Conservation (phyloP, 2,329 filamentous ascomycete species). For the Fusarium sp. region DNA sequence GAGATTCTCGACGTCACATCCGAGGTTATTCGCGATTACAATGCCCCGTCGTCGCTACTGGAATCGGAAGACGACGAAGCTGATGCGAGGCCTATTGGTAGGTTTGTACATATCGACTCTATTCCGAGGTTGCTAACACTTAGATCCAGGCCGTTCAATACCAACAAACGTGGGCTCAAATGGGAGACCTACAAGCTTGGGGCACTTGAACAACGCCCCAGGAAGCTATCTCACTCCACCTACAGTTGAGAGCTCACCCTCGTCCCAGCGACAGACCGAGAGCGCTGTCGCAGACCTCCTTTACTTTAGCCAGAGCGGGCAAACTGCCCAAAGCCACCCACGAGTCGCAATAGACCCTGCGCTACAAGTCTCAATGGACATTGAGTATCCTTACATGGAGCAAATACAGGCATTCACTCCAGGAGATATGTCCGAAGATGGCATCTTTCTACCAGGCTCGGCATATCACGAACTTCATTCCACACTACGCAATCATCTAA, state of each 20-base stretch:
- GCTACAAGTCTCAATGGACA: conserved; percentile 35
- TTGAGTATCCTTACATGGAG: conserved; percentile 43
- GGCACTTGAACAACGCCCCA: background rate
- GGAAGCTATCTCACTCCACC: conserved; percentile 18
- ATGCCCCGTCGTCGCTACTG: conserved; percentile 38
- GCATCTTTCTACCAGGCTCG: conserved; percentile 61
- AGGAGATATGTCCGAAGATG: conserved; percentile 51
- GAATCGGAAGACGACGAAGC: conserved; percentile 32
- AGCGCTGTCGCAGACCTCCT: conserved; percentile 52
- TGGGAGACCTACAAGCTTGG: background rate
- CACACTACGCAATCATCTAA: conserved; percentile 57
- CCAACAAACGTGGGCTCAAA: background rate
- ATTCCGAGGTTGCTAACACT: background rate
- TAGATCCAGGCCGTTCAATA: background rate
- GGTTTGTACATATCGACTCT: background rate
- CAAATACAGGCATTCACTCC: conserved; percentile 48
- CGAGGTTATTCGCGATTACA: conserved; percentile 53
- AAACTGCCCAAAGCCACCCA: conserved; percentile 9
- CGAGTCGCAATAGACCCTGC: conserved; percentile 35
- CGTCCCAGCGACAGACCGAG: conserved; percentile 48
- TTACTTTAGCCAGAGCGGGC: conserved; percentile 50
- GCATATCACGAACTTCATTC: conserved; percentile 60
- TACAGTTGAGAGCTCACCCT: conserved; percentile 24
- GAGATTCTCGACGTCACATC: conserved; percentile 53
- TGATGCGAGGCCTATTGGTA: conserved; percentile 13